These are phyloP conservation scores for Podaxis carcinomalis DNA, from an alignment of 768 basidiomycete genomes.

Conservation along the genomic window DNA sequence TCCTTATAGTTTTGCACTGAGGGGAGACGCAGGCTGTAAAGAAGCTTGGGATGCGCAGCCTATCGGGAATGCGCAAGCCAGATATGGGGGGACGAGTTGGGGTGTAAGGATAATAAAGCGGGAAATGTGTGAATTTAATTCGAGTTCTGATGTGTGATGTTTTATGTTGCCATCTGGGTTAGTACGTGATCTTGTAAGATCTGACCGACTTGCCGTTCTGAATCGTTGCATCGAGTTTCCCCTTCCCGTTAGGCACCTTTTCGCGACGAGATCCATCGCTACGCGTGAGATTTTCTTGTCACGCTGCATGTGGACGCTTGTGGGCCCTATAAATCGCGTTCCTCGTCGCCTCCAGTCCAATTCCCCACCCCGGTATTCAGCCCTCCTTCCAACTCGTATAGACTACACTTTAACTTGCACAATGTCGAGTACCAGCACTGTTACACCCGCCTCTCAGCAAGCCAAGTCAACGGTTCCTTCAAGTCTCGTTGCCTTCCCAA, in stretches of 20 bases:
- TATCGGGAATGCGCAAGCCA: background rate
- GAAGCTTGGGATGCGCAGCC: background rate
- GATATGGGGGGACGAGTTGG: conserved; percentile 6
- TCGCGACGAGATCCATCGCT: conserved; percentile 9
- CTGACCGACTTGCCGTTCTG: conserved; percentile 22
- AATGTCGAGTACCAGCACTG: conserved; percentile 13
- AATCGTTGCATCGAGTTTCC: conserved; percentile 22
- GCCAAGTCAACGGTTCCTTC: conserved; percentile 38
- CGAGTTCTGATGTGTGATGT: conserved; percentile 9
- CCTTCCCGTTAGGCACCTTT: conserved; percentile 23
- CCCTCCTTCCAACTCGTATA: conserved; percentile 13
- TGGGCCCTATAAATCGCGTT: conserved; percentile 31
- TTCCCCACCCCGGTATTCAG: conserved; percentile 20
- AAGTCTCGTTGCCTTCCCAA: conserved; percentile 69
- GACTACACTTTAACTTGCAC: background rate
- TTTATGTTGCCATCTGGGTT: conserved; percentile 10
- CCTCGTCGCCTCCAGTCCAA: conserved; percentile 19
- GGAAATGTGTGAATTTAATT: background rate
- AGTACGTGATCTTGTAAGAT: conserved; percentile 21
- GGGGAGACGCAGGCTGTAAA: conserved; percentile 24
- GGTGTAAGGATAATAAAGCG: background rate
- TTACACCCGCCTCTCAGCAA: conserved; percentile 19
- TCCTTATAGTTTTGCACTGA: conserved; percentile 19
- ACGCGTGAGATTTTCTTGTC: conserved; percentile 20
- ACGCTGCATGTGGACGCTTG: conserved; percentile 24